Evolutionary conservation across 352 stramenopile species (phyloP).

Genomic region (Pythium dissimile): DNA sequence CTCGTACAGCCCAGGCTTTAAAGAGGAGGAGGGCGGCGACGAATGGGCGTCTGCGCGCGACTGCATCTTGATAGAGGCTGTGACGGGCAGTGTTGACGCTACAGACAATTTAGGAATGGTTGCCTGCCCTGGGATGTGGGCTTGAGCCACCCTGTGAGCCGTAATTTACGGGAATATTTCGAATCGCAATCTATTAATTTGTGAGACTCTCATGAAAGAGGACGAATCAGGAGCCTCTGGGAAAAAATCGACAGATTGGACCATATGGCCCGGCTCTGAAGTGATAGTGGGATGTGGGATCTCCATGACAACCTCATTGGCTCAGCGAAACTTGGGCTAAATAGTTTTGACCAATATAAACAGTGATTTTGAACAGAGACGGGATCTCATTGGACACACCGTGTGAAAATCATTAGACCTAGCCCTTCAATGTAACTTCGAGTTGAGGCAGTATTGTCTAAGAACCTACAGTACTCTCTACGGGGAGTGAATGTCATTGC

Average conservation of each 20-base stretch:
- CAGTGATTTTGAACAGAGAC: not conserved
- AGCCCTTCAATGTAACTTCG: too few relatives aligned
- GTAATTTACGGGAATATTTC: constrained; percentile 1
- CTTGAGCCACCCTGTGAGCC: not conserved
- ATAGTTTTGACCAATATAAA: not conserved
- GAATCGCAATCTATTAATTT: not conserved
- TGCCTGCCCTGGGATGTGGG: not conserved
- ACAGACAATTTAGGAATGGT: constrained; percentile 11
- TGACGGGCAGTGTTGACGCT: not conserved
- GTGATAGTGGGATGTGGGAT: not conserved
- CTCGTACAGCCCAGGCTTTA: not conserved
- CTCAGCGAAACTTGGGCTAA: too few relatives aligned
- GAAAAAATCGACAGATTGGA: not conserved
- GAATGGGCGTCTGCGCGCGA: not conserved
- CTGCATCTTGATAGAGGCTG: not conserved
- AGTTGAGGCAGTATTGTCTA: too few relatives aligned
- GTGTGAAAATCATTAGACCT: too few relatives aligned
- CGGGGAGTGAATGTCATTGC: too few relatives aligned
- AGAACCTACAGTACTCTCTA: too few relatives aligned
- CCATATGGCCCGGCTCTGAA: not conserved
- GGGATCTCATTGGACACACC: too few relatives aligned
- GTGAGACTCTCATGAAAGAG: not conserved
- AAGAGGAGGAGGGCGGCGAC: too few relatives aligned
- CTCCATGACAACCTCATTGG: too few relatives aligned
- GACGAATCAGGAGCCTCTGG: not conserved